Evolutionary conservation across 768 basidiomycete genomes (phyloP).

Genomic region (Galerina sulciceps): DNA sequence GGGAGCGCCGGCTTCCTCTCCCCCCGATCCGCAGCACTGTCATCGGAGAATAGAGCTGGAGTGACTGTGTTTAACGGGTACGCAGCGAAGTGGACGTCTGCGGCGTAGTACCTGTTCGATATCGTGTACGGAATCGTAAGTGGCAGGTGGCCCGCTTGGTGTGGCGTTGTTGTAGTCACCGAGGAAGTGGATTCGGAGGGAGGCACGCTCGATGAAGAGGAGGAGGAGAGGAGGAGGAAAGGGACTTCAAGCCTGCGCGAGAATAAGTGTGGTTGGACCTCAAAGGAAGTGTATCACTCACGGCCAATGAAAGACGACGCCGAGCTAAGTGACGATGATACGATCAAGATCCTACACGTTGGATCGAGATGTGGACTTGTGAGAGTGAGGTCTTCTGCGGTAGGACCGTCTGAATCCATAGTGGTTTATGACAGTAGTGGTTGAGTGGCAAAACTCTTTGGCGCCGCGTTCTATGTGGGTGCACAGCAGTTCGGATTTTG

Average conservation of each 20-base stretch:
- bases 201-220: background rate
- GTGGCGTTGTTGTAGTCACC: background rate
- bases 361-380: background rate
- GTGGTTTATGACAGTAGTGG: background rate
- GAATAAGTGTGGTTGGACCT: background rate
- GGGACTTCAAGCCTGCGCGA: background rate
- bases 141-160: background rate
- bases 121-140: slow-evolving; percentile 14
- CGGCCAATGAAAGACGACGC: slow-evolving; percentile 6
- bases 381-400: background rate
- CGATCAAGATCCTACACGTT: slow-evolving; percentile 7
- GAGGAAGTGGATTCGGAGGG: background rate
- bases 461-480: too few species aligned
- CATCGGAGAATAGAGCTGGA: slow-evolving; percentile 36
- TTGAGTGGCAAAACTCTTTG: background rate
- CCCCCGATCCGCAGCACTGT: slow-evolving; percentile 16
- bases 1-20: slow-evolving; percentile 32
- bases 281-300: background rate
- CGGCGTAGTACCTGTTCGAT: slow-evolving; percentile 71
- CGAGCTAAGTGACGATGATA: background rate
- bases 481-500: too few species aligned
- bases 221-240: background rate
- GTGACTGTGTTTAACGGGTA: slow-evolving; percentile 38
- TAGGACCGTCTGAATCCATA: background rate
- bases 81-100: slow-evolving; percentile 70